Evolutionary conservation across 345 rosid genomes (phyloP).

Genomic region (Populus alba): DNA sequence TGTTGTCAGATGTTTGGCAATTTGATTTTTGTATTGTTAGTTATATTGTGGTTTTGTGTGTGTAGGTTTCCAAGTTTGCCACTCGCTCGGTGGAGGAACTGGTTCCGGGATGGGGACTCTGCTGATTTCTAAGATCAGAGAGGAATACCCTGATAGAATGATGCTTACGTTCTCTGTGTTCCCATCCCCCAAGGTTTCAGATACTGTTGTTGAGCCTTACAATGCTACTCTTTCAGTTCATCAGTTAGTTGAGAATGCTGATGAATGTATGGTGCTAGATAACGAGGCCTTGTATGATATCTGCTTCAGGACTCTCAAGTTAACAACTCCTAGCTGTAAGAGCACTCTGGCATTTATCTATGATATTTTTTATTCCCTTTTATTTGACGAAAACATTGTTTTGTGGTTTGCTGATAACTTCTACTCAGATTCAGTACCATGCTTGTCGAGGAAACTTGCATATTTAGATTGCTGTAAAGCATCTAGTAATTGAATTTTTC

Average conservation of each 20-base stretch:
- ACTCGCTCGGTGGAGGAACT: constrained; percentile 30
- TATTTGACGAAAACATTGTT: not conserved
- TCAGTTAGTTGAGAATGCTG: constrained; percentile 30
- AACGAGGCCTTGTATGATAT: constrained; percentile 30
- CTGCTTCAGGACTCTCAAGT: constrained; percentile 30
- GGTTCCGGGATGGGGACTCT: constrained; percentile 34
- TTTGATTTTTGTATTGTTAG: not conserved
- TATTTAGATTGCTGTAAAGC: not conserved
- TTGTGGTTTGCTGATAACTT: not conserved
- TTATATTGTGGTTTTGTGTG: not conserved
- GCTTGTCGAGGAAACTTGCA: not conserved
- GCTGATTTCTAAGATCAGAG: constrained; percentile 28
- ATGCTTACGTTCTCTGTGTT: constrained; percentile 32
- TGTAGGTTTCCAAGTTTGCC: constrained; percentile 30
- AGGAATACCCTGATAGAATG: constrained; percentile 33
- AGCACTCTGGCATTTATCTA: not conserved
- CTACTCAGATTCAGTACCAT: not conserved
- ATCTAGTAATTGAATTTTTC: not conserved
- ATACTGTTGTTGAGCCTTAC: constrained; percentile 29
- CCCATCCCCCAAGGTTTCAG: constrained; percentile 31
- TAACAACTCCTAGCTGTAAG: constrained; percentile 33
- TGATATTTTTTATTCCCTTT: not conserved
- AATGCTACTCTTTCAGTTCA: constrained; percentile 30
- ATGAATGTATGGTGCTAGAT: constrained; percentile 30
- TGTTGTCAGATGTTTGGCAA: not conserved